phyloP scores from a whole-genome alignment of 345 rosid species.

The Gossypium longicalyx region DNA sequence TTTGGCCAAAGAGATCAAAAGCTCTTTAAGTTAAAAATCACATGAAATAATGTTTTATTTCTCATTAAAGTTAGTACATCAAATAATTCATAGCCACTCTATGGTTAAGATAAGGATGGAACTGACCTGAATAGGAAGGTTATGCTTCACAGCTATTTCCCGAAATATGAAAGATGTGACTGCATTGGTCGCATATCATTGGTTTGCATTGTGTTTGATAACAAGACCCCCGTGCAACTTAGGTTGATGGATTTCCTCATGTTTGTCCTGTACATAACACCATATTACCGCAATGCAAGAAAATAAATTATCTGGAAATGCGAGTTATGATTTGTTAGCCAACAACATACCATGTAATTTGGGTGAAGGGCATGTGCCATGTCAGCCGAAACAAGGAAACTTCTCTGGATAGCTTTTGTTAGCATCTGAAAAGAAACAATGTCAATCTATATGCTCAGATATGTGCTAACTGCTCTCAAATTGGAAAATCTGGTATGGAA shows the following conservation, averaged over 20 bases:
- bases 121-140: conserved; percentile 75
- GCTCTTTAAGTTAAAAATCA: background rate
- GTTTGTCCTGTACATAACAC: conserved; percentile 62
- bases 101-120: background rate
- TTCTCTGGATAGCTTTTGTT: conserved; percentile 80
- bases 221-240: conserved; percentile 99
- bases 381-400: conserved; percentile 90
- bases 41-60: background rate
- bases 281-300: conserved; percentile 16
- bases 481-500: background rate
- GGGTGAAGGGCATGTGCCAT: conserved; percentile 99
- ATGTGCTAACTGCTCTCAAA: background rate
- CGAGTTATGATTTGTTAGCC: background rate
- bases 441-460: background rate
- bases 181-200: conserved; percentile 94
- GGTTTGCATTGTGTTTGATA: conserved; percentile 93
- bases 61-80: background rate
- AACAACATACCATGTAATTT: conserved; percentile 58
- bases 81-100: conserved; percentile 4
- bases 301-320: conserved; percentile 10
- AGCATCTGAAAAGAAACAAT: conserved; percentile 47
- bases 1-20: background rate
- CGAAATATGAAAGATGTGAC: conserved; percentile 76
- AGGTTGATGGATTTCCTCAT: conserved; percentile 94
- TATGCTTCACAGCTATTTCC: conserved; percentile 74